Base-by-base conservation (phyloP, 2,329 filamentous ascomycete species). In the Phaeosphaeriaceae sp. region DNA sequence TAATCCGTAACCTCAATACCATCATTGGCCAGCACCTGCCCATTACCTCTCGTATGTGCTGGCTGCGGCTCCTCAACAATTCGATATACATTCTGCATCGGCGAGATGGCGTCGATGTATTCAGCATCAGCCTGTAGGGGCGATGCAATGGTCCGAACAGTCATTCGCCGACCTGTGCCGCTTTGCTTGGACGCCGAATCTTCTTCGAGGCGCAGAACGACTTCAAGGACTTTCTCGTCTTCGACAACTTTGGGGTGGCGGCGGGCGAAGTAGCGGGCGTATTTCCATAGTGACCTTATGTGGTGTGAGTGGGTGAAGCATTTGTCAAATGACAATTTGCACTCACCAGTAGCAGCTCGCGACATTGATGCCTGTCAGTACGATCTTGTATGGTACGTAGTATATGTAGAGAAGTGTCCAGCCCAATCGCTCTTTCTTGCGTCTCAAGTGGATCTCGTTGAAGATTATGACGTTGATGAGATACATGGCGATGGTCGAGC, bases 391-490 rank as follows among this genome's bases (percentile, higher is more conserved):
- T 69, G 81, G 75, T 25, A 77, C 76, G 61, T 83, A 83, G 66
- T 81, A 84, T 3, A 80, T 15, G 74, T 69, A 68, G 17, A 73
- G 48, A 4, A 80, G 71, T 7, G 68, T 67, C 69, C 73, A 79
- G 41, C 70, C 70, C 11, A 83, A 70, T 36, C 77, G 75, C 66
- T 82, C 81, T 7, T 79, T 79, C 53, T 82, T 81, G 31, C 71
- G 59, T 10, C 81, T 78, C 1, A 83, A 73, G 54, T 84, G 81
- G 1, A 83, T 63, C 63, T 82, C 80, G 66, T 84, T 84, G 73
- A 84, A 84, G 44, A 83, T 73, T 11, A 80, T 60, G 48, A 76
- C 76, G 66, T 80, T 80, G 63, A 80, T 40, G 46, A 80, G 65
- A 57, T 84, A 83, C 67, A 84, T 71, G 13, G 60, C 75, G 15